Evolutionary conservation across 306 rosid genomes (phyloP).

Genomic region (Pueraria montana): DNA sequence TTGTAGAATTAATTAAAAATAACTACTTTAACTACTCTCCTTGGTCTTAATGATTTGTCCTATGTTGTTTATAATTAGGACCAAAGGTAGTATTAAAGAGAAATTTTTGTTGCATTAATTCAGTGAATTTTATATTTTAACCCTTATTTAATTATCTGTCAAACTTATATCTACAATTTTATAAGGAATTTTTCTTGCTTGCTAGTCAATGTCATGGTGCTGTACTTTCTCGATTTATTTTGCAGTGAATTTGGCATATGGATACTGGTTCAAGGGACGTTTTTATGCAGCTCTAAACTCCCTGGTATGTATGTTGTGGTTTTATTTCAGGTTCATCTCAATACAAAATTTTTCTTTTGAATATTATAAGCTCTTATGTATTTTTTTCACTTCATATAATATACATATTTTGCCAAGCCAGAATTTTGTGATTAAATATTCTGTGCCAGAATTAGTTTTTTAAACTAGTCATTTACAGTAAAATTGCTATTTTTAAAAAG

Average conservation of each 20-base stretch:
- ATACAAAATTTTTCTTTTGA: neutral
- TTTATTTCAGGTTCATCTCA: constrained; percentile 40
- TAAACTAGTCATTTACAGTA: neutral
- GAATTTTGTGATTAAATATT: constrained; percentile 29
- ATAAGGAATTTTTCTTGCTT: constrained; percentile 19
- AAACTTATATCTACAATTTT: constrained; percentile 9
- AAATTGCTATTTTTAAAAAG: constrained; percentile 17
- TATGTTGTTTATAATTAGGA: too few relatives aligned
- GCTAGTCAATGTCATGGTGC: constrained; percentile 15
- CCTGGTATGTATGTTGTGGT: constrained; percentile 62
- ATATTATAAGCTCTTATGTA: neutral
- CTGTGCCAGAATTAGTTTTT: constrained; percentile 3
- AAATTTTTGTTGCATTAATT: constrained; percentile 20
- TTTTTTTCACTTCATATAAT: neutral
- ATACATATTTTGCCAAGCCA: constrained; percentile 29
- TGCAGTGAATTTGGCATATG: constrained; percentile 93
- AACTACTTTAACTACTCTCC: too few relatives aligned
- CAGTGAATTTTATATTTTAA: neutral
- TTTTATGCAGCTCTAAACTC: constrained; percentile 79
- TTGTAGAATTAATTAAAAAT: too few relatives aligned
- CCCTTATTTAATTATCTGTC: neutral
- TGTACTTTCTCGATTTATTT: constrained; percentile 43
- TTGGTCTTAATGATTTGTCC: too few relatives aligned
- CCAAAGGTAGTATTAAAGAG: neutral
- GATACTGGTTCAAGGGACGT: constrained; percentile 78